phyloP scores from a whole-genome alignment of 164 flowering plant species.

The Vitis labrusca region DNA sequence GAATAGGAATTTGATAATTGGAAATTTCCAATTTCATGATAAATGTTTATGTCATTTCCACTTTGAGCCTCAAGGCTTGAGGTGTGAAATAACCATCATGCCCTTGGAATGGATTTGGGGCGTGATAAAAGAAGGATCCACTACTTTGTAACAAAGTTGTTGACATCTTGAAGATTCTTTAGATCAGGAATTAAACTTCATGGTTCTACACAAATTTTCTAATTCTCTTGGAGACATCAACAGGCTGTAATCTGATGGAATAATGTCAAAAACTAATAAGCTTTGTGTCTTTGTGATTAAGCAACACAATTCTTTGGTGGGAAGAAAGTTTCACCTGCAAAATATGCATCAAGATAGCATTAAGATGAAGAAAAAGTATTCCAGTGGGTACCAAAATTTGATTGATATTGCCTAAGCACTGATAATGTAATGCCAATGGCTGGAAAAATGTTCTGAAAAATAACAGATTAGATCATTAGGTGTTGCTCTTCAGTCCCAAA shows the following conservation, averaged over 20 bases:
- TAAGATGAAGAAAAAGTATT: neutral
- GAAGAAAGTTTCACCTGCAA: slow-evolving; percentile 83
- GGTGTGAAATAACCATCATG: too few species aligned
- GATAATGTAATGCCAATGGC: slow-evolving; percentile 87
- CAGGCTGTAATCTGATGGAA: slow-evolving; percentile 90
- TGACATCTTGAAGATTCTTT: slow-evolving; percentile 83
- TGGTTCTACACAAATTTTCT: slow-evolving; percentile 92
- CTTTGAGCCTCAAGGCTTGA: too few species aligned
- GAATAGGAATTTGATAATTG: too few species aligned
- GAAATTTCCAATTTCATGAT: too few species aligned
- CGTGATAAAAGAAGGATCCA: too few species aligned
- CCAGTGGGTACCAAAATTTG: neutral
- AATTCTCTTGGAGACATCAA: slow-evolving; percentile 81
- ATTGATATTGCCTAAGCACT: slow-evolving; percentile 22
- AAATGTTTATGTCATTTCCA: too few species aligned
- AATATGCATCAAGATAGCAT: neutral
- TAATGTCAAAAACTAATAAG: slow-evolving; percentile 90
- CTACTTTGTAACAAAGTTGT: slow-evolving; percentile 89
- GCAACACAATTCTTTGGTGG: slow-evolving; percentile 86
- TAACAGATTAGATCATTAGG: slow-evolving; percentile 71
- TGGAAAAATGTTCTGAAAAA: slow-evolving; percentile 95
- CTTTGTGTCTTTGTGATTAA: slow-evolving; percentile 84
- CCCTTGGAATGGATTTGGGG: too few species aligned
- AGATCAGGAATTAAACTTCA: slow-evolving; percentile 72
- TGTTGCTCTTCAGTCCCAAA: slow-evolving; percentile 85